Evolutionary conservation across 306 rosid genomes (phyloP).

Genomic region (Inga leiocalycina): DNA sequence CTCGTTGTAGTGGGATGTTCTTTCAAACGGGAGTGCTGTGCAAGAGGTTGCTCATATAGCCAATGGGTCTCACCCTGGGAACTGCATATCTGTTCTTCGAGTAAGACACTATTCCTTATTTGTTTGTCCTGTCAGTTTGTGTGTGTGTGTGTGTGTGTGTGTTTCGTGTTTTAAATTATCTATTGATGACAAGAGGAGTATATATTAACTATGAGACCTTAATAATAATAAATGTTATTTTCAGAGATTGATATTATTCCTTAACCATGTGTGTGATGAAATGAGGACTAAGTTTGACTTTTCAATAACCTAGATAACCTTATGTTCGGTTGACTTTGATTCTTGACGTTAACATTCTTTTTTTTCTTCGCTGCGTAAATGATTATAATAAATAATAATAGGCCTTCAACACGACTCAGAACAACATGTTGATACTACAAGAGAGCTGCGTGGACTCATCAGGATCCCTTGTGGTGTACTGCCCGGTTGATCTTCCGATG

Average conservation of each 20-base stretch:
- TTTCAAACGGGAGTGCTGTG: slow-evolving; percentile 77
- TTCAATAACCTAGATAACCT: background rate
- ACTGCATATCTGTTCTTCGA: slow-evolving; percentile 87
- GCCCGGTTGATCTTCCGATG: slow-evolving; percentile 82
- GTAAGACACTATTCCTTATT: slow-evolving; percentile 36
- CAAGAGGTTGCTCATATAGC: slow-evolving; percentile 97
- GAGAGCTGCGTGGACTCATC: slow-evolving; percentile 91
- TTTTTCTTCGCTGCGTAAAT: background rate
- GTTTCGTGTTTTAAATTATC: background rate
- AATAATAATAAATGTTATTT: background rate
- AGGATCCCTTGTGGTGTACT: slow-evolving; percentile 84
- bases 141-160: background rate
- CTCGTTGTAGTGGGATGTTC: slow-evolving; percentile 85
- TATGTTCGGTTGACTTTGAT: background rate
- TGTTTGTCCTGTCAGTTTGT: background rate
- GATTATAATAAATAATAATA: background rate
- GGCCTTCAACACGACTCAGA: slow-evolving; percentile 87
- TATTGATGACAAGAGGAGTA: background rate
- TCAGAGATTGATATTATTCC: background rate
- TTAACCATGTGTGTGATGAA: background rate
- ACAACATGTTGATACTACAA: slow-evolving; percentile 94
- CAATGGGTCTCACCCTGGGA: slow-evolving; percentile 90
- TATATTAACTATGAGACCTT: background rate
- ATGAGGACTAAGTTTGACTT: background rate
- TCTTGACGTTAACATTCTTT: background rate